Evolutionary conservation across 179 eudicot species (phyloP).

Genomic region (Nepenthes alata): DNA sequence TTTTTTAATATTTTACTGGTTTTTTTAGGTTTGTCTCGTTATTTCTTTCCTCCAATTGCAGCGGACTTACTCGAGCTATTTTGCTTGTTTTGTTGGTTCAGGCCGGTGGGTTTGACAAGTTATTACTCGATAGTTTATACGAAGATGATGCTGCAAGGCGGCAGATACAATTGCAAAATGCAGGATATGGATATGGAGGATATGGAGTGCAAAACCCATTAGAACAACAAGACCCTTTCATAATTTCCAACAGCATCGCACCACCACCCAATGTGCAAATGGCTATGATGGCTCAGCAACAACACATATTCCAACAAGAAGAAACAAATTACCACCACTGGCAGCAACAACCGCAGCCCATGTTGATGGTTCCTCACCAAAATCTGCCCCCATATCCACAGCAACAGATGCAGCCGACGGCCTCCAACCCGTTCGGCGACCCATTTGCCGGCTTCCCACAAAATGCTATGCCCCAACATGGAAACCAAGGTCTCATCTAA

Average conservation of each 20-base stretch:
- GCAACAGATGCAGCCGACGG: conserved; percentile 25
- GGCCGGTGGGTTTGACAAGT: conserved; percentile 90
- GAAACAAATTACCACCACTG: conserved; percentile 23
- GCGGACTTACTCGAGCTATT: too few species aligned
- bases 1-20: neutral
- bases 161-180: conserved; percentile 62
- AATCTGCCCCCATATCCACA: conserved; percentile 38
- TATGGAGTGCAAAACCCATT: conserved; percentile 37
- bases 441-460: conserved; percentile 39
- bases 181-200: conserved; percentile 52
- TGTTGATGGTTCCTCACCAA: conserved; percentile 35
- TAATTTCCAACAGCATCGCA: conserved; percentile 42
- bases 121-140: conserved; percentile 78
- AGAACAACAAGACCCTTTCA: conserved; percentile 56
- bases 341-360: conserved; percentile 34
- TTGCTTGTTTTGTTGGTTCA: conserved; percentile 11
- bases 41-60: too few species aligned
- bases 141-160: conserved; percentile 68
- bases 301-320: conserved; percentile 32
- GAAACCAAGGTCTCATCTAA: conserved; percentile 49
- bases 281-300: conserved; percentile 55
- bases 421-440: conserved; percentile 68
- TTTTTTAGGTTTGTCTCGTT: neutral
- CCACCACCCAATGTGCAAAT: conserved; percentile 77
- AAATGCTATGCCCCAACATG: conserved; percentile 29